Evolutionary conservation across 2,329 filamentous ascomycete genomes (phyloP).

Genomic region (Penicillium sp.): DNA sequence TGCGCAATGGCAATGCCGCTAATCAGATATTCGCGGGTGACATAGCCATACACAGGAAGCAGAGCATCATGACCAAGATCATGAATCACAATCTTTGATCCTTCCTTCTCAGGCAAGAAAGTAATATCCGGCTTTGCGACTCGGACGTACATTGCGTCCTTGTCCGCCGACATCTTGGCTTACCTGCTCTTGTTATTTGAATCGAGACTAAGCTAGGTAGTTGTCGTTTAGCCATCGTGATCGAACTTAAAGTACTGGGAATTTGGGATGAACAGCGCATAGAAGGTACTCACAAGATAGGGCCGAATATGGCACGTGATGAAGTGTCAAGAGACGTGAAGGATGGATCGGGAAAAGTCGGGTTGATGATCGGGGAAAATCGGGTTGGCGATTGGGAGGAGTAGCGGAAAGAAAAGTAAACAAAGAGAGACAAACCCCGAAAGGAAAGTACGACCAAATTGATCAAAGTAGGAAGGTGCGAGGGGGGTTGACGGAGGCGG

Average conservation of each 20-base stretch:
- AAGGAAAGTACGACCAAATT: too few species aligned
- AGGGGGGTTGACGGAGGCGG: too few species aligned
- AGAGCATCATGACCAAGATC: neutral
- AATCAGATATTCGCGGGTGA: neutral
- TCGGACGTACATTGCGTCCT: neutral
- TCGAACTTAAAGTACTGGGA: neutral
- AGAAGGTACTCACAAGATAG: constrained; percentile 1
- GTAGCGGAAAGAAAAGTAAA: neutral
- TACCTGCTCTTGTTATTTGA: neutral
- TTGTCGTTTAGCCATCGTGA: neutral
- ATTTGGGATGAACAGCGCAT: neutral
- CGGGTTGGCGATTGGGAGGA: neutral
- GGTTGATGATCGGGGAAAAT: neutral
- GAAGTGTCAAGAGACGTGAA: neutral
- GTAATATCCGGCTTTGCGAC: neutral
- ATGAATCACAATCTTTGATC: neutral
- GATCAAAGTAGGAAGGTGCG: too few species aligned
- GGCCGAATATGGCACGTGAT: constrained; percentile 1
- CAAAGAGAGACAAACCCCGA: too few species aligned
- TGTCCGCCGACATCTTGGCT: neutral
- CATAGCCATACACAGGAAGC: neutral
- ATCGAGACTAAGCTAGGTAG: neutral
- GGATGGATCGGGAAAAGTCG: neutral
- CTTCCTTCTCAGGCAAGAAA: constrained; percentile 1
- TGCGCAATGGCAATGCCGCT: neutral